Base-by-base conservation (phyloP, 148 eudicot species). In the Dianthus caryophyllus region DNA sequence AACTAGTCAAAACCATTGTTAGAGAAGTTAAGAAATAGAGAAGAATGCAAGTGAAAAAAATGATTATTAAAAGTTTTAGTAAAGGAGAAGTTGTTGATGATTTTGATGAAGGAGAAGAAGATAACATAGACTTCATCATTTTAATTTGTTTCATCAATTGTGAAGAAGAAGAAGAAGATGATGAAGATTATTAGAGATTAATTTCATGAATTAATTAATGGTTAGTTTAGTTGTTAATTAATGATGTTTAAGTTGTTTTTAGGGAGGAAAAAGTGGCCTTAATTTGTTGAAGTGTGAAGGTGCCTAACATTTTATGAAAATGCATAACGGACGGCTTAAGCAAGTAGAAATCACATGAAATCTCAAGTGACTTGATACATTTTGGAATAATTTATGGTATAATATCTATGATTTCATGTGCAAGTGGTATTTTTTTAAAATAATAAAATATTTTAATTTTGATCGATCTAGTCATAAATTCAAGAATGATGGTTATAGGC, bases 1-100 rank as follows among this genome's bases (percentile, higher is more conserved):
- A 60, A 52, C 64, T 59, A 15, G 76, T 75, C 70, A 66, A 79
- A n/a, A 84, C 20, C 54, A 86, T 49, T 60, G 77, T 17, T 3
- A 83, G 18, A 0, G 84, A 79, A 1, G 70, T 15, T 38, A 79
- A 14, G 56, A 82, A 59, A 67, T 70, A 77, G 7, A 79, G 71
- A 5, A 70, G 55, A 8, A 84, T 59, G 16, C 73, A 78, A 0
- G 78, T 8, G 20, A 59, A 75, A 41, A 65, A 71, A 13, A 75
- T 71, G 17, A 76, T 4, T 12, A 75, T 33, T 18, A 80, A 38
- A 9, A 84, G 49, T 60, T 44, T 55, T 5, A 75, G 49, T 17
- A 52, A 70, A 20, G 47, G 33, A 27, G 47, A 36, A 27, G 47
- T 39, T 14, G 59, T 7, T 0, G 47, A 61, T 13, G 52, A 16